Base-by-base conservation (phyloP, 768 basidiomycete species). In the Hypholoma sublateritium region DNA sequence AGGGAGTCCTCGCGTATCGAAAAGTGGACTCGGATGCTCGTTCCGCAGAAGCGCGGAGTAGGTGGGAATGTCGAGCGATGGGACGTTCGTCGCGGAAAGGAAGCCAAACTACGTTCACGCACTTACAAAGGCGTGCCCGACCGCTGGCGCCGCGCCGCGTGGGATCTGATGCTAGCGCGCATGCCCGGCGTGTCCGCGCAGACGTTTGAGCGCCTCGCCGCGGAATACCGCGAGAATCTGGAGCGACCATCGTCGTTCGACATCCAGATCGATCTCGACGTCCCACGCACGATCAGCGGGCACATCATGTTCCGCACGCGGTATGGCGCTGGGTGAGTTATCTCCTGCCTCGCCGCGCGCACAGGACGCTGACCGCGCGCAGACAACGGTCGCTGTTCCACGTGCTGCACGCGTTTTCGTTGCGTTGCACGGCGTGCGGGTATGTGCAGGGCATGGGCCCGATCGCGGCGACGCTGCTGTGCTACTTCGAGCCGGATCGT, bases 401-500 rank as follows among this genome's bases (percentile, higher is more conserved):
- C 68, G 93, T 97, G 56, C 80, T 98, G 24, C 97, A 98, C 70
- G 84, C 84, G 50, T 95, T 97, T 69, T 95, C 94, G 1, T 78
- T 95, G 17, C 77, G 79, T n/a, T 98, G 96, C 72, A 70, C 77
- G 16, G 77, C 81, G 11, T 98, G 97, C 59, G 96, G 96, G 14
- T 99, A 99, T 69, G 95, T 95, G 39, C 97, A 99, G 74, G 97
- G 97, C 58, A 99, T 99, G 97, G 95, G 97, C 2, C 92, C 96
- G 5, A 91, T 99, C 56, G 93, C 96, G 0, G 91, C 95, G 1
- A 98, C 95, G 1, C 80, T 99, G 19, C 81, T 98, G 12, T 95
- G 91, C 73, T 98, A 98, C 70, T 89, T 94, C 69, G 88, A 89
- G 60, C 93, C 97, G 7, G 91, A 94, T 73, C 87, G 87, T 51